Conservation (phyloP, 345 rosid species). For the Ceriops tagal region DNA sequence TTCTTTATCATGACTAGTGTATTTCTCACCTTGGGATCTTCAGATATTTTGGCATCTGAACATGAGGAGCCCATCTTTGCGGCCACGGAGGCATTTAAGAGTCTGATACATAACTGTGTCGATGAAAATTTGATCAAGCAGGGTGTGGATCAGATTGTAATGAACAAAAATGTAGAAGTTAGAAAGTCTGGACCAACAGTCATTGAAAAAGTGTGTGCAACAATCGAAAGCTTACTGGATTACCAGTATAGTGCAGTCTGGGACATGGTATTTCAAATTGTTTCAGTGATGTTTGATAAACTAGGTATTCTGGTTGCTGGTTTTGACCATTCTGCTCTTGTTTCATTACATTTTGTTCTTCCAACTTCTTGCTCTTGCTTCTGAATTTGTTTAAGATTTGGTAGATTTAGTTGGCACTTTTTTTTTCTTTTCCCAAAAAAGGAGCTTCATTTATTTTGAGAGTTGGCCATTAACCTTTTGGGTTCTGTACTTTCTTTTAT, state of each 20-base stretch:
- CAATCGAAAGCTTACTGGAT: conserved; percentile 76
- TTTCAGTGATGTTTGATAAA: conserved; percentile 72
- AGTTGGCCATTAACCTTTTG: too few species aligned
- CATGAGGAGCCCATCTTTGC: conserved; percentile 94
- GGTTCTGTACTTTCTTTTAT: too few species aligned
- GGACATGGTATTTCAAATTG: conserved; percentile 80
- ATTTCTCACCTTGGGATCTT: conserved; percentile 21
- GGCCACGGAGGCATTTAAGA: conserved; percentile 70
- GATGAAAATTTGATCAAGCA: conserved; percentile 77
- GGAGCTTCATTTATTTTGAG: too few species aligned
- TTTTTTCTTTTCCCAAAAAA: too few species aligned
- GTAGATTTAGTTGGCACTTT: not conserved
- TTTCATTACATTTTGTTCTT: not conserved
- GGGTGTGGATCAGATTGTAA: conserved; percentile 52
- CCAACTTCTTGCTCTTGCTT: not conserved
- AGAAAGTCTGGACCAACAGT: conserved; percentile 67
- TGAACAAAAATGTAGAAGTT: conserved; percentile 28
- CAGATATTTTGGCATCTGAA: conserved; percentile 83
- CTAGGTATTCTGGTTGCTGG: conserved; percentile 47
- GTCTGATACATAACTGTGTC: conserved; percentile 58
- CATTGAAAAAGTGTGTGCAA: conserved; percentile 73
- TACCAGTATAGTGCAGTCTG: conserved; percentile 72
- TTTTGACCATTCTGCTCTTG: conserved; percentile 2
- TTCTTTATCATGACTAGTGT: not conserved
- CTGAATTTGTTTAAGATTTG: not conserved